Conservation (phyloP, 352 stramenopile genomes). For the Phytophthora citrophthora region DNA sequence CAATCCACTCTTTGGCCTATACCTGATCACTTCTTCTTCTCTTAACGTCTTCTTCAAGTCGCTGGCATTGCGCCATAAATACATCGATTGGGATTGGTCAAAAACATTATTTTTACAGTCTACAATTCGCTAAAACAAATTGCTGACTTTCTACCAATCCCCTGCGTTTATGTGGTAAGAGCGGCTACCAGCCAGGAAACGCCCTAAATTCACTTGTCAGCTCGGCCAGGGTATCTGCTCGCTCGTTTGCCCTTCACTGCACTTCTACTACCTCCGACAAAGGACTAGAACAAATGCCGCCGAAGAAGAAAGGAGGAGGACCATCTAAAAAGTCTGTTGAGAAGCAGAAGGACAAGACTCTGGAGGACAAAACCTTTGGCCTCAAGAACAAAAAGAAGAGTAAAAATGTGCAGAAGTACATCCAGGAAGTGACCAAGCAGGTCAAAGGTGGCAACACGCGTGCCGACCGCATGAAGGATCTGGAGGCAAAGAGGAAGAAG, state of each 20-base stretch:
- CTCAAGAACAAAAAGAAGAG: slow-evolving; percentile 99
- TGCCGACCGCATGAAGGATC: slow-evolving; percentile 79
- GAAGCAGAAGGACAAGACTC: slow-evolving; percentile 92
- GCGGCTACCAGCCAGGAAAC: slow-evolving; percentile 34
- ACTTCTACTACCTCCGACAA: not conserved
- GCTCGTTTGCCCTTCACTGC: not conserved
- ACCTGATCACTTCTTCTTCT: not conserved
- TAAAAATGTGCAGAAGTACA: slow-evolving; percentile 96
- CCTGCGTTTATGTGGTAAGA: slow-evolving; percentile 2
- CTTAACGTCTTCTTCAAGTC: not conserved
- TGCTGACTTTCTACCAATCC: slow-evolving; percentile 25
- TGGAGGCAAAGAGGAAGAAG: slow-evolving; percentile 81
- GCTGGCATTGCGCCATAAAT: too few species aligned
- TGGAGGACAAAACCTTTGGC: slow-evolving; percentile 99
- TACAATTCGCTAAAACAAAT: slow-evolving; percentile 14
- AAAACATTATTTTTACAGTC: not conserved
- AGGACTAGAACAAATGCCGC: slow-evolving; percentile 55
- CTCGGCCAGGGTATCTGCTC: slow-evolving; percentile 20
- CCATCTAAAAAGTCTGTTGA: slow-evolving; percentile 89
- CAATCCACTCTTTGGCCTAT: not conserved
- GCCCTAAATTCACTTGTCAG: slow-evolving; percentile 5
- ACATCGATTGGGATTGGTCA: slow-evolving; percentile 6
- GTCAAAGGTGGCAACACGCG: slow-evolving; percentile 84
- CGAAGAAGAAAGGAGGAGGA: slow-evolving; percentile 67
- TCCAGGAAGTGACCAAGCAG: slow-evolving; percentile 91